Conservation (phyloP, 1,139 yeast genomes). For the Sugiyamaella sp. region DNA sequence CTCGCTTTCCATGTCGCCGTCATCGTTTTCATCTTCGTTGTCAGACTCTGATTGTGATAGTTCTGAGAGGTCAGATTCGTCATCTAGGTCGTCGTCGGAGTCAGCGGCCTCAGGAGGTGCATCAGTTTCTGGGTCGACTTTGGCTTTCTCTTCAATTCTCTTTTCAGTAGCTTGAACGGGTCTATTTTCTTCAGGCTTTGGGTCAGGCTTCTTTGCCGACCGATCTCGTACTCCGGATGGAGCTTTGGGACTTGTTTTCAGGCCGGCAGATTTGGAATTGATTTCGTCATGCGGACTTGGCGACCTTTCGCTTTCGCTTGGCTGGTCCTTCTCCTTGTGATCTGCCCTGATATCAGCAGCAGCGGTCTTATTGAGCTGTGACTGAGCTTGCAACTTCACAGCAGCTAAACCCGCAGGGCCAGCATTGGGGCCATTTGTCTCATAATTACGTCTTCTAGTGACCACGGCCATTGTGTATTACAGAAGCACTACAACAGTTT, state of each 20-base stretch:
- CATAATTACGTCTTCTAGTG: slow-evolving; percentile 18
- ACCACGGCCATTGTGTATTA: slow-evolving; percentile 16
- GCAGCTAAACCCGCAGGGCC: too few relatives aligned
- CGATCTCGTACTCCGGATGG: too few relatives aligned
- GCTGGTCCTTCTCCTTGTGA: background rate
- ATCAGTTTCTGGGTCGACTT: too few relatives aligned
- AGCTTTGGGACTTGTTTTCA: too few relatives aligned
- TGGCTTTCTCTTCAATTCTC: background rate
- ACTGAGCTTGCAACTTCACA: background rate
- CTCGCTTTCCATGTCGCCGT: background rate
- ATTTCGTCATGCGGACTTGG: too few relatives aligned
- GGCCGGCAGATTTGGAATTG: too few relatives aligned
- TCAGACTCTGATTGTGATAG: background rate
- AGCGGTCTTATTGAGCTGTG: background rate
- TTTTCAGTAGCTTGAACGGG: too few relatives aligned
- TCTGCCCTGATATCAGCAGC: background rate
- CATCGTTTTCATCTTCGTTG: background rate
- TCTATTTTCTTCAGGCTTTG: too few relatives aligned
- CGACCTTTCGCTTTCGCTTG: background rate
- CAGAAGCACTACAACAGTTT: background rate
- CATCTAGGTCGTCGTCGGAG: background rate
- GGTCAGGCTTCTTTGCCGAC: too few relatives aligned
- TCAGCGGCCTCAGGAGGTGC: background rate
- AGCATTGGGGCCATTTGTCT: slow-evolving; percentile 4
- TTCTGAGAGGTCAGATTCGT: background rate